These are phyloP conservation scores for Umbellularia californica DNA, from an alignment of 164 flowering plant genomes.

Conservation along the genomic window DNA sequence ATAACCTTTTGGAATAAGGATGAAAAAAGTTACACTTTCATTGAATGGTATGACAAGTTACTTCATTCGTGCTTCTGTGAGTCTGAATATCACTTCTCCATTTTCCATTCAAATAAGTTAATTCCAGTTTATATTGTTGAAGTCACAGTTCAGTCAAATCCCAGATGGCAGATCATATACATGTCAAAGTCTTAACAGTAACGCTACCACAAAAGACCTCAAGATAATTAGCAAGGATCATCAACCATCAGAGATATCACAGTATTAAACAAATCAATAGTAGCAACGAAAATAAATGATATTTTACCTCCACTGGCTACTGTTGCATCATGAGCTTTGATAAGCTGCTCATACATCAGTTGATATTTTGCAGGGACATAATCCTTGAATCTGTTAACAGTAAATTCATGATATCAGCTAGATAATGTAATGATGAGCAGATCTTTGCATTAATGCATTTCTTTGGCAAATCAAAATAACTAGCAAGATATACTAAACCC, in stretches of 20 bases:
- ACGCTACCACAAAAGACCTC: neutral
- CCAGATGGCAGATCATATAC: too few relatives aligned
- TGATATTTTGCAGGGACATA: constrained; percentile 76
- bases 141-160: too few relatives aligned
- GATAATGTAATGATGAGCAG: neutral
- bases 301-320: constrained; percentile 8
- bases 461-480: neutral
- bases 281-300: neutral
- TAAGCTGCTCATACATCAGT: constrained; percentile 57
- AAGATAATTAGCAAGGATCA: neutral
- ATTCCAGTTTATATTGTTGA: too few relatives aligned
- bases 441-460: neutral
- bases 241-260: neutral
- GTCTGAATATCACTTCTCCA: too few relatives aligned
- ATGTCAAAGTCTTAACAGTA: too few relatives aligned
- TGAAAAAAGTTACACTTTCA: too few relatives aligned
- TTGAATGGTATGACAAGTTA: too few relatives aligned
- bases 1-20: too few relatives aligned
- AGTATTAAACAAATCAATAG: neutral
- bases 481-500: neutral
- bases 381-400: constrained; percentile 73
- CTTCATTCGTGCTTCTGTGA: too few relatives aligned
- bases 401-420: constrained; percentile 3
- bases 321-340: constrained; percentile 16
- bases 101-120: too few relatives aligned